Base-by-base conservation (phyloP, 768 basidiomycete genomes). In the Mycena rosella region DNA sequence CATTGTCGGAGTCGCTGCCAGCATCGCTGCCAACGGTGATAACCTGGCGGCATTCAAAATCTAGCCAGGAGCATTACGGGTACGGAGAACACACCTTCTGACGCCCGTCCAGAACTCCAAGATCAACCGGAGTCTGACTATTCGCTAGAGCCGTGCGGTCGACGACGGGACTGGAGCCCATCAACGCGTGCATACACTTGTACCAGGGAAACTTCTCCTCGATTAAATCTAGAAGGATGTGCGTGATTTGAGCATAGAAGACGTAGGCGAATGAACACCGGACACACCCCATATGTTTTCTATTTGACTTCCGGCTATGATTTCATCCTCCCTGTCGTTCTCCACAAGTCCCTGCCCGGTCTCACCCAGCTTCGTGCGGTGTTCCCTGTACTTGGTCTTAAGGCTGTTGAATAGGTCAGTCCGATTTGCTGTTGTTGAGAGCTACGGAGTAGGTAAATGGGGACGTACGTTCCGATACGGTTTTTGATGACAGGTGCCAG, bases 141-240 rank as follows among this genome's bases (percentile, higher is more conserved):
- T 78, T 63, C 13, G 71, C 71, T 17, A 78, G 36, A 0, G 66
- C 73, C 26, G 70, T 63, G 14, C 57, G 55, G 56, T 73, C 70
- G 22, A 67, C 36, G 26, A 72, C 48, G 24, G 77, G 75, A 60
- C 72, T 77, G 0, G 52, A 61, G 15, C 70, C 65, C 54, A 77
- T 48, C 10, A 75, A 61, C 13, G 14, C 38, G 58, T 75, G 22
- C 66, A 78, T 60, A 2, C 64, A 64, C 29, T 69, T 69, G 53
- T 75, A 78, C 76, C 76, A 78, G 20, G 72, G 72, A 42, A 76
- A 77, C 38, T 73, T 70, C 22, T 44, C 32, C 48, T 68, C 3
- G 51, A 77, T 74, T 20, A 57, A 38, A 10, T 78, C 76, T 76
- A 9, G 2, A 32, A 34, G 11, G n/a, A n/a, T n/a, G 11, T 11